Evolutionary conservation across 1,284 basidiomycete genomes (phyloP), one percentile per base, ranked within the genome.

Genomic region (Moesziomyces globuligerus): DNA sequence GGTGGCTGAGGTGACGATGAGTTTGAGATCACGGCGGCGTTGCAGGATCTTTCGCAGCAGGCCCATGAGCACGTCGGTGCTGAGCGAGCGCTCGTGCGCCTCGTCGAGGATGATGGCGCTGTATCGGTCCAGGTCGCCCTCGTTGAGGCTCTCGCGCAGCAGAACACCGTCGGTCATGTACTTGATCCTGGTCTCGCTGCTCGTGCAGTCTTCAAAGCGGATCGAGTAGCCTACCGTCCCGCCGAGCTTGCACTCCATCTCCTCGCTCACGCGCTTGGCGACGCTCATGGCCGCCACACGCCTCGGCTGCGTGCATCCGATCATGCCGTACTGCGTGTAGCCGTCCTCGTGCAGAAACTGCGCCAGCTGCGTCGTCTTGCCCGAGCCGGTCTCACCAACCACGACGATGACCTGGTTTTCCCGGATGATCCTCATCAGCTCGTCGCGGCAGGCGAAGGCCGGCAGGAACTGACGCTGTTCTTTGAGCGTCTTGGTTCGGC

Each of bases 251-350:
- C 86, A 85, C 78, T 86, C 86, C 86, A 88, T 87, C 83, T 98
- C 95, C 80, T 98, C 95, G 80, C 92, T 94, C 56, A 98, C 95
- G 84, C 95, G 93, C 85, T 98, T 98, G 8, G 95, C 95, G 4
- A 98, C 95, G 15, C 92, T 94, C 94, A 98, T 98, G 11, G 95
- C 94, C 44, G 95, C 94, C 11, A 98, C 94, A 85, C 94, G 92
- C 79, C 95, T 89, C 37, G 94, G 94, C 81, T 98, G 94, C 0
- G 95, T 98, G 78, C 94, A 98, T 7, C 94, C 94, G 40, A 98
- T 89, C 36, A 96, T 87, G 8, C 94, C 94, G 82, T 90, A 87
- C 17, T 87, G 83, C 61, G 93, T 93, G 82, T 95, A 98, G 1
- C 95, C 94, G 72, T 97, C 95, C 83, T 98, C 95, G 81, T 97